phyloP scores from a whole-genome alignment of 495 filamentous ascomycete species.

The Penicillium paxilli region DNA sequence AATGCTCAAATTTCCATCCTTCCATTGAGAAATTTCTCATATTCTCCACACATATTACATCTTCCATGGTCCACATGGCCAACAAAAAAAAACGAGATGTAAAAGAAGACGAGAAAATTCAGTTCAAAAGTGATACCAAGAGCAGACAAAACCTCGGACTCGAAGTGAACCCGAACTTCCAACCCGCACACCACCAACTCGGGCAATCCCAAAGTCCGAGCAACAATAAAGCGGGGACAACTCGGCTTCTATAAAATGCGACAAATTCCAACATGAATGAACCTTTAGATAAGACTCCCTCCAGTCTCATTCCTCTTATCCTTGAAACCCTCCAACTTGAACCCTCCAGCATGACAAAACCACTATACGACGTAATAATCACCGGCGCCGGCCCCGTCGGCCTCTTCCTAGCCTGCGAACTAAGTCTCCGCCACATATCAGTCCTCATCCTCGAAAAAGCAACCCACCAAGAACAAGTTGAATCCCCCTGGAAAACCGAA shows the following conservation, averaged over 20 bases:
- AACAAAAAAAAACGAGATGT: no score
- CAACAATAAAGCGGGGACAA: not conserved
- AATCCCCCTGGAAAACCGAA: constrained; percentile 17
- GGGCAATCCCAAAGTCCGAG: not conserved
- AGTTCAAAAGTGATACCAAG: not conserved
- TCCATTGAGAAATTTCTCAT: no score
- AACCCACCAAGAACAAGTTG: constrained; percentile 2
- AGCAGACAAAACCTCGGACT: not conserved
- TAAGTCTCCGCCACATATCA: constrained; percentile 14
- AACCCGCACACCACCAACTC: not conserved
- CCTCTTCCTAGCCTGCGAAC: constrained; percentile 23
- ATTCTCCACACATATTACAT: no score
- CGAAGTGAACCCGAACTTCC: not conserved
- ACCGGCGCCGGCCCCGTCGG: constrained; percentile 14
- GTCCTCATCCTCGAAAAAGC: constrained; percentile 31
- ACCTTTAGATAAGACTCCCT: no score
- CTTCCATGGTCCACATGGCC: no score
- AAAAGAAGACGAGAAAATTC: no score
- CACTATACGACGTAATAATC: constrained; percentile 8
- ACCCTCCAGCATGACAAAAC: not conserved
- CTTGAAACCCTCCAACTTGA: no score
- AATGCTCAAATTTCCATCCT: no score
- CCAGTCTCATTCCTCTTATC: no score
- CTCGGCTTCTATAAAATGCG: not conserved
- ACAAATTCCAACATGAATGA: not conserved